Base-by-base conservation (phyloP, 176 grass and related monocot genomes). In the Carex kokanica region DNA sequence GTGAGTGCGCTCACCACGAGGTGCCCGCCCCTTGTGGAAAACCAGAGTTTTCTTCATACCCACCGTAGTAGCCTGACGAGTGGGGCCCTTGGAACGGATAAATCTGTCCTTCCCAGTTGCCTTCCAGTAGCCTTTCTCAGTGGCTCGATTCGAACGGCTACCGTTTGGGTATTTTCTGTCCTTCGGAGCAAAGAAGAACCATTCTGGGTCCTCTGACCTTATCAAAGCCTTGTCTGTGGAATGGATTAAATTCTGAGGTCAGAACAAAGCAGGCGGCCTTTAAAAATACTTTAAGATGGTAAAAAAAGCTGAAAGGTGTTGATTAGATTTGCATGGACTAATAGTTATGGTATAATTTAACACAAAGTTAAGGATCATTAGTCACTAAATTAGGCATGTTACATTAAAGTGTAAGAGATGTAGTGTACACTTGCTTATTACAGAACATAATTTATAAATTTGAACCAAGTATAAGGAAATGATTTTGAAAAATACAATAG, bases 41-140 rank as follows among this genome's bases (percentile, higher is more conserved):
- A 98, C 95, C 0, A 98, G 90, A 17, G 95, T 98, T 84, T 98
- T 98, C 85, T 98, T 98, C 92, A 93, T 98, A 84, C 95, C 95
- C 17, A 98, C 94, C 4, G 60, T 3, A 24, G 61, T 62, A 2
- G 85, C 67, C 60, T 83, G 92, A 57, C 81, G 85, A 69, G 87
- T 81, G 4, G 90, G 89, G 8, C 91, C 85, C 90, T 93, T 97
- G 84, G 94, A 97, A 75, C 69, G 88, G 83, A 98, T 98, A 17
- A 87, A 12, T 75, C 95, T 88, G 74, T 98, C 95, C 74, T 91
- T 98, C 55, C 95, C 95, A 0, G 95, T 98, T 0, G 95, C 95
- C 67, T 98, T 98, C 95, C 95, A 98, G 79, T 94, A 98, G 2
- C 95, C 95, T 0, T 89, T 87, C 65, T 94, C 88, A 0, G 95